These are phyloP conservation scores for Endothia cerciana DNA, from an alignment of 2,329 filamentous ascomycete species.

Conservation along the genomic window DNA sequence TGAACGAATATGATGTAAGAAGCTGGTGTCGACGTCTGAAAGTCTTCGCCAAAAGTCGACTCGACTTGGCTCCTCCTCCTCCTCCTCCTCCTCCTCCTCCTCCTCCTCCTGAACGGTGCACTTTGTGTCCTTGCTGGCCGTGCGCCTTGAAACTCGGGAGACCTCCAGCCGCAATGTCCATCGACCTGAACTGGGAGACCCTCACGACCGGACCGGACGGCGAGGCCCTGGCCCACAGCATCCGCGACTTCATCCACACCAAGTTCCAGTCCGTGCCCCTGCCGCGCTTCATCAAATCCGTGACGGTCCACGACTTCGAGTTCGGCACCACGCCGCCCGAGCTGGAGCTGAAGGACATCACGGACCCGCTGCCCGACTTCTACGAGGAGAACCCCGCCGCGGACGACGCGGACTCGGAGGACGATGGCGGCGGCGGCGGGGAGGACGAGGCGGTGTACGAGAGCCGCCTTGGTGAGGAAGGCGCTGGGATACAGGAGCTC, in stretches of 20 bases:
- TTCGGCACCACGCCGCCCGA: slow-evolving; percentile 84
- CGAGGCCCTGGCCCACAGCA: slow-evolving; percentile 77
- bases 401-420: slow-evolving; percentile 58
- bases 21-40: not conserved
- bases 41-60: not conserved
- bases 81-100: not conserved
- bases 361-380: slow-evolving; percentile 92
- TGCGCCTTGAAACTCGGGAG: not conserved
- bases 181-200: slow-evolving; percentile 95
- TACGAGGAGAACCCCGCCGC: slow-evolving; percentile 81
- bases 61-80: not conserved
- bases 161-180: slow-evolving; percentile 70
- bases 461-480: slow-evolving; percentile 32
- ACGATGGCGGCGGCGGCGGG: slow-evolving; percentile 36
- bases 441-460: slow-evolving; percentile 41
- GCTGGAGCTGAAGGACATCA: slow-evolving; percentile 94
- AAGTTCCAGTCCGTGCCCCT: slow-evolving; percentile 92
- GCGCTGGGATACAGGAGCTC: slow-evolving; percentile 40
- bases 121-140: not conserved
- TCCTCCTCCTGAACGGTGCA: not conserved
- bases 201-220: slow-evolving; percentile 90
- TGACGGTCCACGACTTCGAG: slow-evolving; percentile 91
- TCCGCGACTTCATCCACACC: slow-evolving; percentile 91
- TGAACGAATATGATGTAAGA: not conserved
- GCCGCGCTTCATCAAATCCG: slow-evolving; percentile 94